Evolutionary conservation across 2,329 filamentous ascomycete species (phyloP).

Genomic region (Aspergillus fumigatiaffinis): DNA sequence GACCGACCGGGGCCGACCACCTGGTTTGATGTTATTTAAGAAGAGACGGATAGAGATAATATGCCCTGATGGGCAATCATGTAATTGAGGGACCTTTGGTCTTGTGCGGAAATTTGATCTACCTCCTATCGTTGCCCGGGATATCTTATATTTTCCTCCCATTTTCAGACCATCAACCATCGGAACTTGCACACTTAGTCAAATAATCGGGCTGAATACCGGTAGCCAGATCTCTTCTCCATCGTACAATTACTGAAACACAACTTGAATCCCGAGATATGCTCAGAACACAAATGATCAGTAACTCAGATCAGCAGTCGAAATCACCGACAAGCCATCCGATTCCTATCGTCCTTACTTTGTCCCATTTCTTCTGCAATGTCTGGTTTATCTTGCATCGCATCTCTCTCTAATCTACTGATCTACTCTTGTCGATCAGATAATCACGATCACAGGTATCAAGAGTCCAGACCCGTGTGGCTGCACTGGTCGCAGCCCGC

Average conservation of each 20-base stretch:
- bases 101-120: not conserved
- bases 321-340: not conserved
- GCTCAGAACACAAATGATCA: not conserved
- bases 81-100: slow-evolving; percentile 1
- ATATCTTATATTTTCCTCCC: not conserved
- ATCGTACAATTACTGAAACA: not conserved
- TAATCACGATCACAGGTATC: not conserved
- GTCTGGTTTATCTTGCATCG: not conserved
- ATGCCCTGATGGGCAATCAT: slow-evolving; percentile 10
- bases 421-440: not conserved
- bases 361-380: not conserved
- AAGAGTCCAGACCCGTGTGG: not conserved
- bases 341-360: not conserved
- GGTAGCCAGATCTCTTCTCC: too few species aligned
- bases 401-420: not conserved
- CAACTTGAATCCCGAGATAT: not conserved
- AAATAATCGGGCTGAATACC: too few species aligned
- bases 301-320: not conserved
- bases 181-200: too few species aligned
- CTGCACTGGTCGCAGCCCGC: not conserved
- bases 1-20: slow-evolving; percentile 1
- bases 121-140: not conserved
- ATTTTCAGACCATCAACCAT: not conserved
- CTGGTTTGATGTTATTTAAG: slow-evolving; percentile 15
- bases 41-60: slow-evolving; percentile 17